Evolutionary conservation across 192 early-diverging fungal genomes (phyloP).

Genomic region (Coemansia javaensis): DNA sequence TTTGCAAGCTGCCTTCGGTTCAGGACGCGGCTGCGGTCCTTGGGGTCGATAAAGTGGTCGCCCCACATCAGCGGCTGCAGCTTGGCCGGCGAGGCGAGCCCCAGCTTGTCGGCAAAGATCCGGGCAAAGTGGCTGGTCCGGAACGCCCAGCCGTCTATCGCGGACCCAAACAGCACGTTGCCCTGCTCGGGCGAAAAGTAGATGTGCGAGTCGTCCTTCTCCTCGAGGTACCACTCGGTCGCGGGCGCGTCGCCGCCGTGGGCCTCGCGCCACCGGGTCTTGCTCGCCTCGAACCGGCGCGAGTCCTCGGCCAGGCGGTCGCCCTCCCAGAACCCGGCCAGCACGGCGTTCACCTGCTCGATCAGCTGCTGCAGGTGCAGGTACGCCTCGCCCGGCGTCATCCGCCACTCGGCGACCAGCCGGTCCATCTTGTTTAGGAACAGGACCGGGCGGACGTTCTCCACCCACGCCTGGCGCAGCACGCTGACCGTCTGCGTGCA

Average conservation of each 20-base stretch:
- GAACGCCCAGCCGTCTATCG: conserved; percentile 99
- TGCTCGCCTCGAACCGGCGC: conserved; percentile 63
- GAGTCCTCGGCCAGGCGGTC: conserved; percentile 76
- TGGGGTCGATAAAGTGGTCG: conserved; percentile 94
- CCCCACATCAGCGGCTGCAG: conserved; percentile 92
- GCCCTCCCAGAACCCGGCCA: conserved; percentile 91
- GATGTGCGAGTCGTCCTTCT: conserved; percentile 87
- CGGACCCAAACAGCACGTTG: conserved; percentile 95
- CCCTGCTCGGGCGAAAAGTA: conserved; percentile 95
- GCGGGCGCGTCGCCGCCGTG: conserved; percentile 53
- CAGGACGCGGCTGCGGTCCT: conserved; percentile 81
- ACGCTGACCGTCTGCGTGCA: conserved; percentile 99
- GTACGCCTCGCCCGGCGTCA: conserved; percentile 90
- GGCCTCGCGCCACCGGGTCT: conserved; percentile 48
- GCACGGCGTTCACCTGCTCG: conserved; percentile 94
- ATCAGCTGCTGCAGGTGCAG: conserved; percentile 88
- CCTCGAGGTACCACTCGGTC: conserved; percentile 79
- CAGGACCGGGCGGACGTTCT: conserved; percentile 86
- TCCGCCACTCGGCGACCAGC: conserved; percentile 87
- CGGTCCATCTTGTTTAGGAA: conserved; percentile 99
- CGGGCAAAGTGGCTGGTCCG: conserved; percentile 87
- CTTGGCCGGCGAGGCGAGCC: conserved; percentile 30
- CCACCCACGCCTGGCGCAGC: conserved; percentile 88
- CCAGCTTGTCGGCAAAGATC: conserved; percentile 84
- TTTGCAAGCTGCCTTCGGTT: conserved; percentile 85